These are phyloP conservation scores for Cryptomeria japonica DNA, from an alignment of 75 land plant species.

Conservation along the genomic window DNA sequence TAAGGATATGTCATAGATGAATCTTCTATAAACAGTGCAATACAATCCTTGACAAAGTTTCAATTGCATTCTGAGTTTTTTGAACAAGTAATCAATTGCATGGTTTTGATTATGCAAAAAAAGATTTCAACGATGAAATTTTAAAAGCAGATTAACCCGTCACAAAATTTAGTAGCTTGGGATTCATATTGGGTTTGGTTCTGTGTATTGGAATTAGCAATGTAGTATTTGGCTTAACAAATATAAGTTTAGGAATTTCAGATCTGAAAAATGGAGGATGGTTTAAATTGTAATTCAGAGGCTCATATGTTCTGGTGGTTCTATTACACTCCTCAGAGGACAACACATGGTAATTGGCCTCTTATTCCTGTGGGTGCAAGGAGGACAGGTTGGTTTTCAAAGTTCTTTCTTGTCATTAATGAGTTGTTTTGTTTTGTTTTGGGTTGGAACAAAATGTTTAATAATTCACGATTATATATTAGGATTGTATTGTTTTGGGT, in stretches of 20 bases:
- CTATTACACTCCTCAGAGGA: constrained; percentile 55
- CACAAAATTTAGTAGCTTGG: neutral
- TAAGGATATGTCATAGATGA: too few species aligned
- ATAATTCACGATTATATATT: neutral
- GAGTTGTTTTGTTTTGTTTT: neutral
- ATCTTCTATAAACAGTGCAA: too few species aligned
- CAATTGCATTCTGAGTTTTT: too few species aligned
- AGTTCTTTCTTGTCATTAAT: neutral
- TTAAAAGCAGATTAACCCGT: neutral
- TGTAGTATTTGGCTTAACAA: neutral
- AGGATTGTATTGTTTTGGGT: too few species aligned
- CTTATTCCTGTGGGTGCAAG: constrained; percentile 82
- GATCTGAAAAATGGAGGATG: constrained; percentile 77
- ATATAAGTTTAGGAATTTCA: constrained; percentile 1
- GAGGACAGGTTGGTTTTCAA: constrained; percentile 60
- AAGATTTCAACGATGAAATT: neutral
- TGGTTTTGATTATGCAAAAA: neutral
- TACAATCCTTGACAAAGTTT: too few species aligned
- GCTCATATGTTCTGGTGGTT: constrained; percentile 97
- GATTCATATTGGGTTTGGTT: neutral
- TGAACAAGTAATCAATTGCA: too few species aligned
- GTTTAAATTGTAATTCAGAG: constrained; percentile 62
- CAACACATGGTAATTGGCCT: constrained; percentile 57
- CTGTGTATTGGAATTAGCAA: neutral
- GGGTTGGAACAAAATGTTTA: neutral